Percentiles rank a stretch among this genome's conserved stretches.
Evolutionary conservation across 2,329 filamentous ascomycete genomes (phyloP).

Genomic region (Thelonectria olida): DNA sequence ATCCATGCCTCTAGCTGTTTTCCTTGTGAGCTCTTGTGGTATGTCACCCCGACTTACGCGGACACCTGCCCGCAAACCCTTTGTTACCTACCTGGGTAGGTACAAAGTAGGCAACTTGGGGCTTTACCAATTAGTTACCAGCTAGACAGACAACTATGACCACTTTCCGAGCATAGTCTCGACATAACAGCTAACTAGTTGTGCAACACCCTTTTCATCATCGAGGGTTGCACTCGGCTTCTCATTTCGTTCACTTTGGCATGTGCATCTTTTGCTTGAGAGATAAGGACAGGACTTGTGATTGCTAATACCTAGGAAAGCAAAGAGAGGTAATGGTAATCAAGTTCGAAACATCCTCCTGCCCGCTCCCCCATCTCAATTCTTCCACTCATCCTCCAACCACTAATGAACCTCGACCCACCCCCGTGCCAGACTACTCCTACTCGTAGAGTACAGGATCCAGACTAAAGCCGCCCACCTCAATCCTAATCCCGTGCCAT

Average conservation of each 20-base stretch:
- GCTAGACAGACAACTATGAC: not conserved
- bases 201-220: too few relatives aligned
- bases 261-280: not conserved
- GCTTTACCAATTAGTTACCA: too few relatives aligned
- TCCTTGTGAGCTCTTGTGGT: too few relatives aligned
- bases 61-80: too few relatives aligned
- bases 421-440: slow-evolving; percentile 21
- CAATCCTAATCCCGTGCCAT: slow-evolving; percentile 37
- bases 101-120: too few relatives aligned
- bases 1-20: too few relatives aligned
- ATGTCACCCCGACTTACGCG: too few relatives aligned
- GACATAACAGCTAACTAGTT: not conserved
- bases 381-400: not conserved
- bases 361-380: not conserved
- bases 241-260: not conserved
- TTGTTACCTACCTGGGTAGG: too few relatives aligned
- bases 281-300: not conserved
- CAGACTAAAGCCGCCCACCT: slow-evolving; percentile 40
- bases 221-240: not conserved
- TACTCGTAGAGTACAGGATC: slow-evolving; percentile 27
- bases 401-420: slow-evolving; percentile 22
- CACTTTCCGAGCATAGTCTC: not conserved
- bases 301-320: not conserved
- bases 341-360: not conserved
- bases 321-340: not conserved